Evolutionary conservation across 2,329 filamentous ascomycete genomes (phyloP).

Genomic region (Penicillium polonicum): DNA sequence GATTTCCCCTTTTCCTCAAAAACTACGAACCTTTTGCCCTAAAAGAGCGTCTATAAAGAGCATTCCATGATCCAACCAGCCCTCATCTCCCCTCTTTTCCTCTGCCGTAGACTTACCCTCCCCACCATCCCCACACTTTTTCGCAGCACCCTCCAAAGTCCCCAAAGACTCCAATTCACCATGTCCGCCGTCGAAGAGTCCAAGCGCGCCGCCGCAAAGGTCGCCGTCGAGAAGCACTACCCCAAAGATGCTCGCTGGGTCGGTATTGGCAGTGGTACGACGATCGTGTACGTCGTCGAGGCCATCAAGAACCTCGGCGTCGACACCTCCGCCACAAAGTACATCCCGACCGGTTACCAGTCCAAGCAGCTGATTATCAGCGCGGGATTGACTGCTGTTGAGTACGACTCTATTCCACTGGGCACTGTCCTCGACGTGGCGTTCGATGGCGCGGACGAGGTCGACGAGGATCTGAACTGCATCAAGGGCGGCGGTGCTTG

Average conservation of each 20-base stretch:
- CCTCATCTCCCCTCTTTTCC: slow-evolving; percentile 19
- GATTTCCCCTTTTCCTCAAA: not conserved
- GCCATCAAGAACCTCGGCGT: slow-evolving; percentile 55
- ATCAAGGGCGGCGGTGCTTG: slow-evolving; percentile 99
- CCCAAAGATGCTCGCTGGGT: slow-evolving; percentile 56
- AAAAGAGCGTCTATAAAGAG: not conserved
- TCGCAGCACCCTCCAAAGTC: slow-evolving; percentile 1
- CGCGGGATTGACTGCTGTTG: slow-evolving; percentile 73
- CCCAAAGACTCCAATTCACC: slow-evolving; percentile 25
- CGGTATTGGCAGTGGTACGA: slow-evolving; percentile 65
- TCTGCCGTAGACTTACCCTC: slow-evolving; percentile 2
- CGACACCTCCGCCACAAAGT: slow-evolving; percentile 64
- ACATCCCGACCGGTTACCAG: slow-evolving; percentile 90
- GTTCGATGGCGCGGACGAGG: slow-evolving; percentile 96
- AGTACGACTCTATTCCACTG: slow-evolving; percentile 71
- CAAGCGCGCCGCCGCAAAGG: slow-evolving; percentile 59
- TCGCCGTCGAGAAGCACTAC: slow-evolving; percentile 62
- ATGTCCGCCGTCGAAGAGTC: slow-evolving; percentile 51
- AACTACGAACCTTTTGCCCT: too few relatives aligned
- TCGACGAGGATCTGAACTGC: slow-evolving; percentile 89
- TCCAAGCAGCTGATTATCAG: slow-evolving; percentile 80
- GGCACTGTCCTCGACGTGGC: slow-evolving; percentile 74
- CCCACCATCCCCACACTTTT: slow-evolving; percentile 10
- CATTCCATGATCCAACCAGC: slow-evolving; percentile 6
- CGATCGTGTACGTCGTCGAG: slow-evolving; percentile 67